Evolutionary conservation across 2,329 filamentous ascomycete genomes (phyloP).

Genomic region (Ophiocordyceps camponoti-saundersi): DNA sequence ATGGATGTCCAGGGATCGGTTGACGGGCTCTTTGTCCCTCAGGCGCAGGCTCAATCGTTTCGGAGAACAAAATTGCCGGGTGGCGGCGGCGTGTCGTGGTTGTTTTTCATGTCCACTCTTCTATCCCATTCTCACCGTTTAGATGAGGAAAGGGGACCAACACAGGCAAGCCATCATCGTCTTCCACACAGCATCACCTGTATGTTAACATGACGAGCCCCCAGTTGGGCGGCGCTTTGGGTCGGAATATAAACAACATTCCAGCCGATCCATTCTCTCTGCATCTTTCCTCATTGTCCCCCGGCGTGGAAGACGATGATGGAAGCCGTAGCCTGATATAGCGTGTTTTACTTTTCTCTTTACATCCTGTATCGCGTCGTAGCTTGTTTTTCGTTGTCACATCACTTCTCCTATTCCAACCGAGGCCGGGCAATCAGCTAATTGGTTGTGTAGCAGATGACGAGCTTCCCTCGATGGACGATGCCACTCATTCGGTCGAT

Average conservation of each 20-base stretch:
- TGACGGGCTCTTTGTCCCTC: constrained; percentile 10
- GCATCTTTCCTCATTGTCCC: constrained; percentile 18
- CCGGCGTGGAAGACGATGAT: constrained; percentile 42
- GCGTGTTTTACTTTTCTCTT: constrained; percentile 2
- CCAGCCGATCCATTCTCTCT: constrained; percentile 11
- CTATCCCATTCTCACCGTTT: constrained; percentile 3
- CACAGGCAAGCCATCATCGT: constrained; percentile 55
- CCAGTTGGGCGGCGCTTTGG: constrained; percentile 16
- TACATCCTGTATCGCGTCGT: constrained; percentile 5
- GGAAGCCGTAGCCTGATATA: constrained; percentile 35
- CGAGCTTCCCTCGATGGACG: constrained; percentile 41
- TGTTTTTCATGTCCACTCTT: constrained; percentile 4
- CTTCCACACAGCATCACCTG: constrained; percentile 44
- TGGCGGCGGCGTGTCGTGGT: constrained; percentile 4
- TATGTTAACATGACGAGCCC: constrained; percentile 40
- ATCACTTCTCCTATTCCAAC: constrained; percentile 7
- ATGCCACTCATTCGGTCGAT: constrained; percentile 47
- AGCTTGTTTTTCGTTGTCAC: constrained; percentile 12
- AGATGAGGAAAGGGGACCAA: constrained; percentile 12
- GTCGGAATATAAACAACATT: constrained; percentile 24
- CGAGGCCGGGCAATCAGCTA: constrained; percentile 17
- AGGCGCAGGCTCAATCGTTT: constrained; percentile 13
- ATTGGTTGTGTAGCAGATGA: constrained; percentile 37
- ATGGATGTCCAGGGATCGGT: constrained; percentile 9
- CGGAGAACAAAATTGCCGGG: constrained; percentile 7